phyloP scores from a whole-genome alignment of 306 rosid genomes.

The Vicia sativa region DNA sequence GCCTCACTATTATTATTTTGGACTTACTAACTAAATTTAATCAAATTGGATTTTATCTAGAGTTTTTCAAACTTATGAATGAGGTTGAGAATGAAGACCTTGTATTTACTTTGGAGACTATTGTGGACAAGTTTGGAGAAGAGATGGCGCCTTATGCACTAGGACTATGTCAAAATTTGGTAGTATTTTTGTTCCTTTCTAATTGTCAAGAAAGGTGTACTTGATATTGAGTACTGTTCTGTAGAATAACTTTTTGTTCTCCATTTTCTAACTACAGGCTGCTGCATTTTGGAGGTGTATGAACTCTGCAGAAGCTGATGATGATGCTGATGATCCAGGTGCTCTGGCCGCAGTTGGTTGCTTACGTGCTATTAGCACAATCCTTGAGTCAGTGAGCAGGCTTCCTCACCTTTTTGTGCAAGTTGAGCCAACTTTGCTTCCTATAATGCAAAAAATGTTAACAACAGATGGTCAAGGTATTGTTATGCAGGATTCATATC shows the following conservation, averaged over 20 bases:
- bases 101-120: conserved; percentile 94
- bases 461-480: conserved; percentile 96
- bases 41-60: conserved; percentile 44
- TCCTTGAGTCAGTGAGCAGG: conserved; percentile 97
- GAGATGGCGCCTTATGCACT: conserved; percentile 99
- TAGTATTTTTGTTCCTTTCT: conserved; percentile 35
- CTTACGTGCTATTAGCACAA: conserved; percentile 93
- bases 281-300: conserved; percentile 98
- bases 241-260: neutral
- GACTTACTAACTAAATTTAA: conserved; percentile 33
- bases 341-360: conserved; percentile 98
- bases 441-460: conserved; percentile 91
- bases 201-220: conserved; percentile 1
- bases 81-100: conserved; percentile 99
- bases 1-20: conserved; percentile 20
- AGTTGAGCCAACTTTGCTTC: conserved; percentile 90
- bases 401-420: conserved; percentile 87
- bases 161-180: conserved; percentile 94
- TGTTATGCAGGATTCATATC: neutral
- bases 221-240: neutral
- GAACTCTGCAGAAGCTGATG: conserved; percentile 89
- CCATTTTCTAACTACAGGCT: conserved; percentile 50
- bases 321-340: conserved; percentile 93
- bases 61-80: conserved; percentile 94
- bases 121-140: conserved; percentile 97